Base-by-base conservation (phyloP, 73 alveolate species). In the Paramecium biaurelia region DNA sequence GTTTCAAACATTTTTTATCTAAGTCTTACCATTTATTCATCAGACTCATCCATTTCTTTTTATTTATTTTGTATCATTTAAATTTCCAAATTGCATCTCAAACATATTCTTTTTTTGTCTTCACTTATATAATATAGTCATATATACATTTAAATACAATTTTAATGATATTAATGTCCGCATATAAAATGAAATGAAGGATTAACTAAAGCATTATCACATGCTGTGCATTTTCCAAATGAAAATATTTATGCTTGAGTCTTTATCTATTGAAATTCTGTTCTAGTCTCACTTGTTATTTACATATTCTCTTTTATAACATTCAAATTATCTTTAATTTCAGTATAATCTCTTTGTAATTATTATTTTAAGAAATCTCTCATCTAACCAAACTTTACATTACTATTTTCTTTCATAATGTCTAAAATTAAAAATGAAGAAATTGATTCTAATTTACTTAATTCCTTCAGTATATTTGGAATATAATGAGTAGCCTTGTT, bases 181-280 rank as follows among this genome's bases (percentile, higher is more conserved):
- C 99, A 96, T 95, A 96, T 84, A 47, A 96, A 96, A 82, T 96
- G 98, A 59, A 93, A 94, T 41, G 97, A 93, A 0, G 99, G 98
- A 5, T 92, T 90, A 7, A 92, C 47, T 20, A 96, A 87, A 32
- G 92, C 92, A 67, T 93, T 89, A n/a, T 93, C 94, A 43, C 99
- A 96, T 30, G 76, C 59, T 8, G 95, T 59, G 89, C 99, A 96
- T 34, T 93, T 92, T 57, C 92, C 85, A 23, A 89, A 57, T 37
- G 92, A 86, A 92, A 96, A 96, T 35, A 86, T 87, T 63, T 86
- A 58, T 23, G 93, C 93, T 86, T 86, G 32, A 14, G 89, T 86
- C 14, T 86, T 86, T 34, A 86, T 23, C 28, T 86, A 58, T 85
- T 63, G 35, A 41, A 58, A 86, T 67, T 86, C 93, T 86, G 70